These are phyloP conservation scores for Fusarium graminum DNA, from an alignment of 2,329 filamentous ascomycete genomes.

Conservation along the genomic window DNA sequence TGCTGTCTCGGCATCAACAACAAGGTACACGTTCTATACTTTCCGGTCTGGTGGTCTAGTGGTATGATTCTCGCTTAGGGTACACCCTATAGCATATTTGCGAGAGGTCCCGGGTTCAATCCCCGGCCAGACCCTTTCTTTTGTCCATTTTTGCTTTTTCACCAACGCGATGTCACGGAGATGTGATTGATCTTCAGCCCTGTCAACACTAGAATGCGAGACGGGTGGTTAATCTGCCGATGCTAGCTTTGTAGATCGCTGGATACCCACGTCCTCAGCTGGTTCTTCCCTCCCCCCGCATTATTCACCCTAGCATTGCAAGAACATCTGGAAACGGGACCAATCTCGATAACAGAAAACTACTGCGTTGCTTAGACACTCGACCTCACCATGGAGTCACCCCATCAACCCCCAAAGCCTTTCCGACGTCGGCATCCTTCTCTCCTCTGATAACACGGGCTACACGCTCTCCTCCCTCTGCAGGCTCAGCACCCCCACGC, in stretches of 20 bases:
- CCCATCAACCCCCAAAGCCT: not conserved
- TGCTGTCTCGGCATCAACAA: not conserved
- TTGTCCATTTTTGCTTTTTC: conserved; percentile 25
- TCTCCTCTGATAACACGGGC: conserved; percentile 6
- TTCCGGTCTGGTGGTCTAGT: conserved; percentile 61
- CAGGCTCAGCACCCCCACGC: conserved; percentile 11
- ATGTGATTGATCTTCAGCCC: too few species aligned
- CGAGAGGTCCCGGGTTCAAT: conserved; percentile 63
- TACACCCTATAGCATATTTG: conserved; percentile 55
- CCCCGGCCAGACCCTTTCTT: conserved; percentile 59
- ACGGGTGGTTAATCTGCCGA: too few species aligned
- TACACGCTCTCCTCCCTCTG: conserved; percentile 2
- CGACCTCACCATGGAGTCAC: not conserved
- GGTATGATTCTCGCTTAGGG: conserved; percentile 81
- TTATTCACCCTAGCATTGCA: too few species aligned
- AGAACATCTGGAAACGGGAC: too few species aligned
- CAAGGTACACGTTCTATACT: not conserved
- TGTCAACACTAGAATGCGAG: not conserved
- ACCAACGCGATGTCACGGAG: too few species aligned
- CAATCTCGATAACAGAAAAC: not conserved
- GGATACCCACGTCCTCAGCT: too few species aligned
- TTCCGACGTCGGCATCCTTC: conserved; percentile 7
- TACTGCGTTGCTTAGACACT: fast-evolving
- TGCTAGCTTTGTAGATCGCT: too few species aligned
- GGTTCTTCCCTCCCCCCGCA: too few species aligned